Evolutionary conservation across 371 early-diverging fungal genomes (phyloP), one percentile per base, ranked within the genome.

Genomic region (Mortierella sp.): DNA sequence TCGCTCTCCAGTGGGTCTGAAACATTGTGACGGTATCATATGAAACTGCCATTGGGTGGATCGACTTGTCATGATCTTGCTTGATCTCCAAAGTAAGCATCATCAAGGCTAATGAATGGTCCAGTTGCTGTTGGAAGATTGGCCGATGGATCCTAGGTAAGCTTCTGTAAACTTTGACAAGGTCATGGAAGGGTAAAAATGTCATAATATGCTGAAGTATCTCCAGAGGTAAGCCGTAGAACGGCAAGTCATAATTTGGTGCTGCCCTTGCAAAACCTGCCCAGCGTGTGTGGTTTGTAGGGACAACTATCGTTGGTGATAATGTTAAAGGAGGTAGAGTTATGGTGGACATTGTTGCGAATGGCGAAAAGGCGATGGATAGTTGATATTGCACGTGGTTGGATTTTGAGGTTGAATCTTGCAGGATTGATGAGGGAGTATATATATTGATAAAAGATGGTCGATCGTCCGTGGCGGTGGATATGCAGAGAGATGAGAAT

Each of bases 161-260:
- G 34, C 68, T 64, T 43, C 29, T 66, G 60, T 67, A 76, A 2
- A 76, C 59, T 15, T 54, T 61, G 31, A 76, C 47, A 13, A 76
- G 68, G 23, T 53, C 68, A 23, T 71, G 67, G 28, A 76, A 76
- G 22, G 76, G 68, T 13, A 76, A n/a, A 29, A 76, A 70, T 1
- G 43, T 31, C 2, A 64, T 66, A 42, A 76, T 76, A 42, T 67
- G 40, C 29, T 71, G 76, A 8, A 76, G 26, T 32, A 76, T 62
- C n/a, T 76, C 76, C 3, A 37, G 35, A 15, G 76, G 76, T 5
- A 76, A 57, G 9, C 76, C 76, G 34, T 76, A 47, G 35, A 76
- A 76, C 1, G 59, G 42, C 61, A 57, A 29, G 13, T 17, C 28
- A 31, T 1, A 10, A 17, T 12, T 43, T 42, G 31, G 12, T 26